Conservation (phyloP, 148 eudicot species). For the Rhododendron vialii region DNA sequence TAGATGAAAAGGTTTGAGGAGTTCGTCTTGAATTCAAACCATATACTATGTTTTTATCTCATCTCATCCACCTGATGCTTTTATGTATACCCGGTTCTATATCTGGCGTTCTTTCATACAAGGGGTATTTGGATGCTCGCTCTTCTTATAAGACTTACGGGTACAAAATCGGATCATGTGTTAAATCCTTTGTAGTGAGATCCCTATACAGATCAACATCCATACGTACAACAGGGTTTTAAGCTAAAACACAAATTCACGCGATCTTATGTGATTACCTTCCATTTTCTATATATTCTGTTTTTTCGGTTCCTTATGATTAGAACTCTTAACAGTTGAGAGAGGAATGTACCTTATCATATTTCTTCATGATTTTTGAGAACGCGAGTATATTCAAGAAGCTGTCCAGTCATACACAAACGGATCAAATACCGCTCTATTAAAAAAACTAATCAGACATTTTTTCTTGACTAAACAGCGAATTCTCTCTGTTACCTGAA, state of each 20-base stretch:
- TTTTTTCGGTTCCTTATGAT: neutral
- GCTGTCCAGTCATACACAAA: slow-evolving; percentile 11
- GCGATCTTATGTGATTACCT: neutral
- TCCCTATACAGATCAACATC: neutral
- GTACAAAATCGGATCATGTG: neutral
- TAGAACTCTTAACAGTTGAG: neutral
- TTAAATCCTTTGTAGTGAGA: neutral
- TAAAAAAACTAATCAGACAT: too few species aligned
- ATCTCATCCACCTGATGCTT: too few species aligned
- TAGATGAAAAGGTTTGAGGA: neutral
- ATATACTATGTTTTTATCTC: too few species aligned
- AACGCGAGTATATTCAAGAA: slow-evolving; percentile 34
- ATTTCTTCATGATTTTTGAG: slow-evolving; percentile 44
- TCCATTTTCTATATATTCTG: neutral
- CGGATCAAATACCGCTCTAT: neutral
- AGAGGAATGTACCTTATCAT: slow-evolving; percentile 30
- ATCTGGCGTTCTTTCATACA: too few species aligned
- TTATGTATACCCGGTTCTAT: too few species aligned
- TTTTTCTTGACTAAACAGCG: neutral
- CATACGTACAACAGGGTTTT: neutral
- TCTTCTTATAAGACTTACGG: neutral
- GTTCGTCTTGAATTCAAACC: neutral
- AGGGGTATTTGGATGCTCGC: neutral
- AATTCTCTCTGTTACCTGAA: slow-evolving; percentile 22
- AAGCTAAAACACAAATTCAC: neutral